Evolutionary conservation across 2,329 filamentous ascomycete genomes (phyloP).

Genomic region (Sporothrix variecibatus): DNA sequence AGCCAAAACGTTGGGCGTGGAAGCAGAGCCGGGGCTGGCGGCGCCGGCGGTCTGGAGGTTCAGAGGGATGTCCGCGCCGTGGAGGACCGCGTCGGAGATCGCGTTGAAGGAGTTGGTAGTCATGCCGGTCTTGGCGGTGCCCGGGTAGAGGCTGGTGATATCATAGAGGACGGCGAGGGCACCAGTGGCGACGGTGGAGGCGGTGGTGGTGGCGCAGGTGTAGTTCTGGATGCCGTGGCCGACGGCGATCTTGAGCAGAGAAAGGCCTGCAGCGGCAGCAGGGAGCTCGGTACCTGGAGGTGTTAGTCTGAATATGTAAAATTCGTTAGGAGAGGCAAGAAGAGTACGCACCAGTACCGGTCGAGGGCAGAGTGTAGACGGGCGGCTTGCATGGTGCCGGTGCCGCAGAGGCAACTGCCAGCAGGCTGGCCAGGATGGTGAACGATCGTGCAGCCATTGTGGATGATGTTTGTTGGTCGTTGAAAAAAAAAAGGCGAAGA

Average conservation of each 20-base stretch:
- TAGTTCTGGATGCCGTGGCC: conserved; percentile 71
- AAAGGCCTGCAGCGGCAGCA: conserved; percentile 42
- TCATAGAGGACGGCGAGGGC: conserved; percentile 65
- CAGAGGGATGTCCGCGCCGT: conserved; percentile 49
- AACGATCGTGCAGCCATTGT: conserved; percentile 26
- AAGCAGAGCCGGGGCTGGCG: conserved; percentile 35
- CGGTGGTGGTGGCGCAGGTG: conserved; percentile 51
- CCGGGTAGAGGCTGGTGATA: conserved; percentile 54
- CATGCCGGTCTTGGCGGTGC: conserved; percentile 44
- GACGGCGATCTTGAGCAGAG: conserved; percentile 58
- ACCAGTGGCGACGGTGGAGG: conserved; percentile 45
- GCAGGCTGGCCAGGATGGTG: conserved; percentile 26
- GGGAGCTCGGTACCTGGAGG: conserved; percentile 47
- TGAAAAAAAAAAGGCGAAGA: neutral
- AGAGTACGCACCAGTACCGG: conserved; percentile 41
- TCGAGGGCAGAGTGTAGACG: conserved; percentile 31
- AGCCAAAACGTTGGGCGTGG: conserved; percentile 34
- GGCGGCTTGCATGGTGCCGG: conserved; percentile 31
- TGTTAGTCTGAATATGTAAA: neutral
- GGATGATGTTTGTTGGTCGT: conserved; percentile 9
- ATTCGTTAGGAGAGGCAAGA: neutral
- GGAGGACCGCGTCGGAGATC: conserved; percentile 47
- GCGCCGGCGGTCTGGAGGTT: conserved; percentile 43
- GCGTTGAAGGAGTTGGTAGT: conserved; percentile 41
- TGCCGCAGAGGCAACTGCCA: conserved; percentile 29